Conservation (phyloP, 306 rosid species). For the Prunus mira region DNA sequence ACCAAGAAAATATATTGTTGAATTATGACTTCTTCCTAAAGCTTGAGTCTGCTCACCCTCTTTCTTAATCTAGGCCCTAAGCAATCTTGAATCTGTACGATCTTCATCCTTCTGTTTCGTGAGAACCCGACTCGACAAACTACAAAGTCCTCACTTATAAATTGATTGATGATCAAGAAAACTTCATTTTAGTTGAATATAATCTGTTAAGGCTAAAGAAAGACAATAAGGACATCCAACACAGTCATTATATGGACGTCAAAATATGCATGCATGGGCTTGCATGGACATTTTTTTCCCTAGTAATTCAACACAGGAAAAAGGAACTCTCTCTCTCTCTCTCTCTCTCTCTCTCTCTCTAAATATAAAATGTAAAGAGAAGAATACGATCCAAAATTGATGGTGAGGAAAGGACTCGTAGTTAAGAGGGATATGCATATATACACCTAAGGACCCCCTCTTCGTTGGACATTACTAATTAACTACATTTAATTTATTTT, state of each 20-base stretch:
- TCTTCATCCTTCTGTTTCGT: neutral
- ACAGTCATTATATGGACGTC: too few species aligned
- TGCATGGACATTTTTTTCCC: too few species aligned
- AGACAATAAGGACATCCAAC: too few species aligned
- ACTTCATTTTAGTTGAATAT: neutral
- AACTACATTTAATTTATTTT: neutral
- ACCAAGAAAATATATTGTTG: neutral
- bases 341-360: too few species aligned
- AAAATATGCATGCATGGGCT: too few species aligned
- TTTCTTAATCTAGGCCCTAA: neutral
- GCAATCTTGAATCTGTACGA: neutral
- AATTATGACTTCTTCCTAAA: too few species aligned
- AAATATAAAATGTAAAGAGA: neutral
- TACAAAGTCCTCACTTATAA: neutral
- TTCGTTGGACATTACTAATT: constrained; percentile 2
- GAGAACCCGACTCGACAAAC: neutral
- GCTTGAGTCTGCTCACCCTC: too few species aligned
- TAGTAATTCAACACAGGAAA: too few species aligned
- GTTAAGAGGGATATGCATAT: too few species aligned
- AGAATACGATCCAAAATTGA: neutral
- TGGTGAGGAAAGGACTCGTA: too few species aligned
- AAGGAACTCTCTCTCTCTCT: too few species aligned
- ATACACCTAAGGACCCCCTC: neutral
- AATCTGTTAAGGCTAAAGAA: too few species aligned
- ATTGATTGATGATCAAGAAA: neutral